Evolutionary conservation across 768 basidiomycete genomes (phyloP), one percentile per base, ranked within the genome.

Genomic region (Mycena amicta): DNA sequence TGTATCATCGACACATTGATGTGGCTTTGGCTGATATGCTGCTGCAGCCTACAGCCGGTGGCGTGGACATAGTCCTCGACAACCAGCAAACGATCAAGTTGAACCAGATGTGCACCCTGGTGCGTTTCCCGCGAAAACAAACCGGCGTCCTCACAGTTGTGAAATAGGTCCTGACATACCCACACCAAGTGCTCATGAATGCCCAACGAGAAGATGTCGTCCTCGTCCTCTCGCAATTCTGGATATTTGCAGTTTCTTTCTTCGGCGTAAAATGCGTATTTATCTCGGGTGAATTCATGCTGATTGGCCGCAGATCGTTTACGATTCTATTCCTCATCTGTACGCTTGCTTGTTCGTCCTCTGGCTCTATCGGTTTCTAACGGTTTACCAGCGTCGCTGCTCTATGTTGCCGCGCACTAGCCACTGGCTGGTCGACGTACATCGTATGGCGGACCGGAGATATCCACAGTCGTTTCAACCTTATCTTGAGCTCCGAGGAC

Each of bases 271-370:
- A 56, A 57, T 20, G 30, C 23, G n/a, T 4, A 18, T 5, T n/a
- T 40, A 23, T 27, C 18, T n/a, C 8, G 25, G 25, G 29, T 49
- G 13, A 2, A 3, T 25, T 22, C 11, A 11, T 4, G 28, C 61
- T 62, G 22, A 58, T 43, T 53, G 41, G 25, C 33, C 26, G 18
- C 47, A 63, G 59, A 67, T 76, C 41, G 40, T 74, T 1, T 73
- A 66, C 29, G 71, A 74, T 55, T 77, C 75, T 0, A 68, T 73
- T 2, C 74, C 75, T n/a, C 75, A 77, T 60, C 59, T 75, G 74
- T 76, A 53, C 55, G 69, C 60, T 20, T 53, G 41, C 2, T 4
- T n/a, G 13, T 8, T 5, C 4, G 18, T 28, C 11, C 2, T 4
- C 15, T 45, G 13, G 15, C 12, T 23, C 43, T 26, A 28, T 4